Evolutionary conservation across 371 early-diverging fungal species (phyloP).

Genomic region (Mucor velutinosus): DNA sequence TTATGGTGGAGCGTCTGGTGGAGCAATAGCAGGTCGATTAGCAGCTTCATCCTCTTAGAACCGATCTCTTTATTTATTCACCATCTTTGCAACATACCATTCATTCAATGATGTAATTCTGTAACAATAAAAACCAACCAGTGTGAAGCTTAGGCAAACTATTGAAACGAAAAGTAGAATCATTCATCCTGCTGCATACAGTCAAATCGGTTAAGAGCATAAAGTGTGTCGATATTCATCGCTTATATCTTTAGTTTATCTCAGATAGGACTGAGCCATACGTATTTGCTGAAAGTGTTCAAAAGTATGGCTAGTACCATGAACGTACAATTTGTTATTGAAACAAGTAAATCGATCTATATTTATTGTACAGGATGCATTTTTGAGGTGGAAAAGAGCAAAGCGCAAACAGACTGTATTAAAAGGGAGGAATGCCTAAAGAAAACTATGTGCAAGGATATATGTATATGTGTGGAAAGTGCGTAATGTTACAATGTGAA

Average conservation of each 20-base stretch:
- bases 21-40: conserved; percentile 33
- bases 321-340: not conserved
- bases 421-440: not conserved
- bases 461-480: not conserved
- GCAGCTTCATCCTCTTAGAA: not conserved
- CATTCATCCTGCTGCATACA: too few relatives aligned
- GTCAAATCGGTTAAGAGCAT: too few relatives aligned
- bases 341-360: not conserved
- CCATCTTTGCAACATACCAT: not conserved
- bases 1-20: conserved; percentile 46
- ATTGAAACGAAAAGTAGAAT: not conserved
- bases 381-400: not conserved
- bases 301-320: too few relatives aligned
- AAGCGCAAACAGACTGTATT: too few relatives aligned
- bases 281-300: too few relatives aligned
- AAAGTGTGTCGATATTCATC: too few relatives aligned
- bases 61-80: not conserved
- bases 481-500: not conserved
- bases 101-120: not conserved
- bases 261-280: too few relatives aligned
- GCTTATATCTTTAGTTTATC: too few relatives aligned
- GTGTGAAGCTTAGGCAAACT: not conserved
- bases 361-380: not conserved
- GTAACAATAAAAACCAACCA: not conserved
- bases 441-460: not conserved